Evolutionary conservation across 2,329 filamentous ascomycete genomes (phyloP).

Genomic region (Neurospora sp.): DNA sequence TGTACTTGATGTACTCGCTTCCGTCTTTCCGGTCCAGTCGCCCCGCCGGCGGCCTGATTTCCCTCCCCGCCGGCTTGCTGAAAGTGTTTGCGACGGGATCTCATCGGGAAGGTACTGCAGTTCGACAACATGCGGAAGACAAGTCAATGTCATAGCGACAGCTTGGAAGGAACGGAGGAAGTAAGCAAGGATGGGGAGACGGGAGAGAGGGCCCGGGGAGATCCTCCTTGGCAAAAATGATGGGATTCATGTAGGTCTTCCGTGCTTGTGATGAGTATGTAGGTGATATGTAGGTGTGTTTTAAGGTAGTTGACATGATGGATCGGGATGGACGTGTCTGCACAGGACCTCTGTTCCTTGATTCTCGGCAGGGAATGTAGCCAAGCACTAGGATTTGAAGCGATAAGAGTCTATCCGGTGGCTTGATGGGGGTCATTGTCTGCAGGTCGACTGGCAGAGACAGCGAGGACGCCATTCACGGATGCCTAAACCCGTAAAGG

Average conservation of each 20-base stretch:
- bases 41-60: no score
- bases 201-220: not conserved
- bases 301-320: not conserved
- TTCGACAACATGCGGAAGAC: not conserved
- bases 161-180: not conserved
- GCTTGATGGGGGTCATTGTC: not conserved
- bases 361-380: not conserved
- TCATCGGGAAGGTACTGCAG: not conserved
- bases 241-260: not conserved
- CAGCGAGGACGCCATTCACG: not conserved
- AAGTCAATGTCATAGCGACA: not conserved
- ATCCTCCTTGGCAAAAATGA: not conserved
- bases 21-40: not conserved
- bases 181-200: not conserved
- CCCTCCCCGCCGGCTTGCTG: not conserved
- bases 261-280: not conserved
- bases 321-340: not conserved
- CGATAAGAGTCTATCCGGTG: not conserved
- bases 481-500: not conserved
- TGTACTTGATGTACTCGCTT: not conserved
- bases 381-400: not conserved
- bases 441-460: not conserved
- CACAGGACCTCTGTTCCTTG: not conserved
- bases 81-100: not conserved
- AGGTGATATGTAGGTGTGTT: not conserved